These are phyloP conservation scores for Cyathus striatus DNA, from an alignment of 768 basidiomycete genomes.

Conservation along the genomic window DNA sequence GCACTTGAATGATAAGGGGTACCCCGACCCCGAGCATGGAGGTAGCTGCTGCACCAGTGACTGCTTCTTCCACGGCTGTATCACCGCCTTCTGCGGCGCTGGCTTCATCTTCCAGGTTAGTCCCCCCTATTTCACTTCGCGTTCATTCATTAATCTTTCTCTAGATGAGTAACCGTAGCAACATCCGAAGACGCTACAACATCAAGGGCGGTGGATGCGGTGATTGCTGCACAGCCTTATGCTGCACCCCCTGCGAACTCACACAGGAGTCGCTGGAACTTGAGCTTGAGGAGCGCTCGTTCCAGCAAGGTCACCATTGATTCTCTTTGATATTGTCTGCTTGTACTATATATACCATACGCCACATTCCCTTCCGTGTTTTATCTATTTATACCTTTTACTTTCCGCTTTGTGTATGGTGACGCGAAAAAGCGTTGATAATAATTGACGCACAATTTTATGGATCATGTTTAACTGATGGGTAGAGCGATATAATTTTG, in stretches of 20 bases:
- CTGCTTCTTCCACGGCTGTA: slow-evolving; percentile 28
- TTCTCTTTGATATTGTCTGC: too few relatives aligned
- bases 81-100: slow-evolving; percentile 22
- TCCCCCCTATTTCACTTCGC: neutral
- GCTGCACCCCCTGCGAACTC: slow-evolving; percentile 43
- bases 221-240: slow-evolving; percentile 35
- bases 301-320: slow-evolving; percentile 4
- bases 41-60: neutral
- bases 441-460: too few relatives aligned
- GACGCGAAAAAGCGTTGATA: too few relatives aligned
- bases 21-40: neutral
- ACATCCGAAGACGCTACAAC: slow-evolving; percentile 36
- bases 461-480: too few relatives aligned
- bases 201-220: slow-evolving; percentile 38
- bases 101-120: slow-evolving; percentile 37
- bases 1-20: neutral
- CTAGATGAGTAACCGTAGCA: slow-evolving; percentile 28
- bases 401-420: too few relatives aligned
- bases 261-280: slow-evolving; percentile 44
- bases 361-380: too few relatives aligned
- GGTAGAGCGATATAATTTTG: too few relatives aligned
- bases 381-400: too few relatives aligned
- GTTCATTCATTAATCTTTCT: neutral
- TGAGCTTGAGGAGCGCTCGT: slow-evolving; percentile 29
- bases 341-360: too few relatives aligned